Conservation (phyloP, 768 basidiomycete species). For the Boletus fagicola region DNA sequence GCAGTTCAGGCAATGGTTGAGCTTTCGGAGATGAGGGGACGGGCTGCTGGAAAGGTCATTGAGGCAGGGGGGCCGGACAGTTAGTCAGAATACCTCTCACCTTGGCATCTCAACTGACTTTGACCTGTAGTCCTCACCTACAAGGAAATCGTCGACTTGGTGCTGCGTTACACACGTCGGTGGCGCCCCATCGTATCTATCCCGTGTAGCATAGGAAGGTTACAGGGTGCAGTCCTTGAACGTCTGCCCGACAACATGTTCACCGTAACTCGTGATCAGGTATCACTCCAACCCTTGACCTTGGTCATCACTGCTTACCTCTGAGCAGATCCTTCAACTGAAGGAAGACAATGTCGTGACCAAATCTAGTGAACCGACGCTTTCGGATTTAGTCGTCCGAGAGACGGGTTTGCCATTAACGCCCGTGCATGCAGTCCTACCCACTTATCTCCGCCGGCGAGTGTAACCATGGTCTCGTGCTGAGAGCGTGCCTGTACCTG, state of each 20-base stretch:
- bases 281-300: slow-evolving; percentile 20
- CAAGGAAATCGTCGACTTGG: slow-evolving; percentile 61
- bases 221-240: slow-evolving; percentile 68
- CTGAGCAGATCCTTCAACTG: slow-evolving; percentile 58
- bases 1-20: slow-evolving; percentile 59
- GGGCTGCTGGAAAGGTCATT: slow-evolving; percentile 43
- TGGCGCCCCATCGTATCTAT: slow-evolving; percentile 59
- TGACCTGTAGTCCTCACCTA: slow-evolving; percentile 61
- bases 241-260: slow-evolving; percentile 61
- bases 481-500: background rate
- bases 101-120: slow-evolving; percentile 37
- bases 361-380: slow-evolving; percentile 27
- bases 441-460: slow-evolving; percentile 41
- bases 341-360: slow-evolving; percentile 56
- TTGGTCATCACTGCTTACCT: background rate
- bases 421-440: slow-evolving; percentile 52
- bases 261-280: slow-evolving; percentile 70
- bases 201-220: slow-evolving; percentile 58
- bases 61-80: slow-evolving; percentile 52
- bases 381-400: slow-evolving; percentile 37
- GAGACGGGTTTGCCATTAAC: slow-evolving; percentile 40
- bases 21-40: slow-evolving; percentile 33
- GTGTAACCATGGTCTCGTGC: background rate
- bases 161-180: slow-evolving; percentile 53
- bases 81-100: slow-evolving; percentile 28